Evolutionary conservation across 148 eudicot genomes (phyloP).

Genomic region (Rhododendron molle): DNA sequence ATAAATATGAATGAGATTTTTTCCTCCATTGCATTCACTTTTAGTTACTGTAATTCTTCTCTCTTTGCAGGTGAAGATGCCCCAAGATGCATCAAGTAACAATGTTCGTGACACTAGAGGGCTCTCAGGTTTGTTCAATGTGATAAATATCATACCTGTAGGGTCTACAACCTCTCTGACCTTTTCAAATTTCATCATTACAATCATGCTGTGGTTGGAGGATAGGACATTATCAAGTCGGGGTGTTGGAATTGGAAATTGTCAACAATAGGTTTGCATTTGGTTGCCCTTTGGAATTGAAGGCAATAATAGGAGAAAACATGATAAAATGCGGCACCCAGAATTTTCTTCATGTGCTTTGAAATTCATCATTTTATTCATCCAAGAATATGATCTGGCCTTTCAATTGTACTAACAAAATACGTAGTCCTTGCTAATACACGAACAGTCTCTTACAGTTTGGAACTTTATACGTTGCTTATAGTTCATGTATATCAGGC

Average conservation of each 20-base stretch:
- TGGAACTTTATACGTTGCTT: not conserved
- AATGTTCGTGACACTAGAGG: slow-evolving; percentile 92
- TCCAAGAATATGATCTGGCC: not conserved
- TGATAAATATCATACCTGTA: not conserved
- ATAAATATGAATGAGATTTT: not conserved
- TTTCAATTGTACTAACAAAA: not conserved
- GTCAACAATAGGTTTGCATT: not conserved
- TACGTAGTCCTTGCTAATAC: not conserved
- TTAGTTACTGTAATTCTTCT: not conserved
- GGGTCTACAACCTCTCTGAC: not conserved
- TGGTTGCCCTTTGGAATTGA: not conserved
- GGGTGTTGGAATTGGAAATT: not conserved
- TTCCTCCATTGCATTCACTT: not conserved
- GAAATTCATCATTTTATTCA: not conserved
- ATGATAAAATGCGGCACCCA: not conserved
- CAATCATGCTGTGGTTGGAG: not conserved
- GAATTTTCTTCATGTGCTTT: not conserved
- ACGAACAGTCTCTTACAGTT: not conserved
- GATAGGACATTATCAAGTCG: not conserved
- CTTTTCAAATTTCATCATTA: not conserved
- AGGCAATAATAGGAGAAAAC: not conserved
- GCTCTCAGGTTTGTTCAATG: slow-evolving; percentile 69
- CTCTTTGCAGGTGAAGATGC: slow-evolving; percentile 75
- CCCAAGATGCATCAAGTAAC: slow-evolving; percentile 86
- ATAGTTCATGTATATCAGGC: slow-evolving; percentile 38